These are phyloP conservation scores for Geotrichum histeridarum DNA, from an alignment of 1,139 yeast species.

Conservation along the genomic window DNA sequence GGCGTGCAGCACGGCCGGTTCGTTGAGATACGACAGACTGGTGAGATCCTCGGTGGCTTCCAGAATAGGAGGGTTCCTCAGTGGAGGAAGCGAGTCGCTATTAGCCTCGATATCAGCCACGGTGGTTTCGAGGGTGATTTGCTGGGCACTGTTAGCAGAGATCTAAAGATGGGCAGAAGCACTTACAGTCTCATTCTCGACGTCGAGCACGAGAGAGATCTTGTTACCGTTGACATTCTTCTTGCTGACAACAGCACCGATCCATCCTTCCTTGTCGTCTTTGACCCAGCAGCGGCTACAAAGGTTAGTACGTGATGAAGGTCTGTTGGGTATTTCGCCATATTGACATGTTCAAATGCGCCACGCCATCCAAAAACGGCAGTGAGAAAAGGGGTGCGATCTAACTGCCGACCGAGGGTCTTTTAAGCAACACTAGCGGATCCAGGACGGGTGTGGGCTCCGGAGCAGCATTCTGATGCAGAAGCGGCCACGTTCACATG, in stretches of 20 bases:
- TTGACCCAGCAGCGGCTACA: constrained; percentile 87
- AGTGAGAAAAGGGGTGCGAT: background rate
- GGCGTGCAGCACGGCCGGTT: constrained; percentile 90
- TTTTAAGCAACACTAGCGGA: background rate
- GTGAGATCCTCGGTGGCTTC: constrained; percentile 96
- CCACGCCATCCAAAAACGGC: background rate
- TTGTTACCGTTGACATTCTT: constrained; percentile 47
- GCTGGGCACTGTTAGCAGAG: constrained; percentile 22
- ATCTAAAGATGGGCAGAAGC: background rate
- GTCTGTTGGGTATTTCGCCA: background rate
- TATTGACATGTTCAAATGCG: background rate
- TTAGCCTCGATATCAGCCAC: constrained; percentile 46
- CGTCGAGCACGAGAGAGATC: constrained; percentile 53
- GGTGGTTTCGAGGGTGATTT: constrained; percentile 29
- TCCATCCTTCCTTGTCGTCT: constrained; percentile 83
- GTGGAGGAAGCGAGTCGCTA: constrained; percentile 50
- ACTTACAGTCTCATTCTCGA: constrained; percentile 50
- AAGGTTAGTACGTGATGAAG: background rate
- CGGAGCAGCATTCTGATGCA: too few relatives aligned
- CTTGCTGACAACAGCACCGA: constrained; percentile 73
- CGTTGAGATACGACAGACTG: constrained; percentile 83
- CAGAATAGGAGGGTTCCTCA: constrained; percentile 88
- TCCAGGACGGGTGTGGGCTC: too few relatives aligned
- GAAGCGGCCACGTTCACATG: too few relatives aligned
- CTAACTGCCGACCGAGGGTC: background rate